Evolutionary conservation across 768 basidiomycete genomes (phyloP).

Genomic region (Suillus cothurnatus): DNA sequence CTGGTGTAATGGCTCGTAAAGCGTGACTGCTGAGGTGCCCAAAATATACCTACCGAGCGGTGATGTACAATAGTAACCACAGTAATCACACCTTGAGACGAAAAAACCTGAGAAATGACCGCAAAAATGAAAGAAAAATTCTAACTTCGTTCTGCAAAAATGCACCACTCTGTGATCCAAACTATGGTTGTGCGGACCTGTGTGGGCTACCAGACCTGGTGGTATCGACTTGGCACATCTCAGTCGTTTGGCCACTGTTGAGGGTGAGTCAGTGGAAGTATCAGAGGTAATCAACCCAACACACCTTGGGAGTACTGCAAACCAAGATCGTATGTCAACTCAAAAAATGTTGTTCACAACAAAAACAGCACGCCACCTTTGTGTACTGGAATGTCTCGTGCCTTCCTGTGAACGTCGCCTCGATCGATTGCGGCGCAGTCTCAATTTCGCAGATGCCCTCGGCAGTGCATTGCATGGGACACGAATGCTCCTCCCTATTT

Average conservation of each 20-base stretch:
- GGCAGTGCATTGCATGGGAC: conserved; percentile 42
- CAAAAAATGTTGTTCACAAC: neutral
- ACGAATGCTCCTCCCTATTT: conserved; percentile 54
- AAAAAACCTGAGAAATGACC: neutral
- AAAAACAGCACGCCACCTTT: conserved; percentile 41
- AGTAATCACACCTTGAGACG: conserved; percentile 47
- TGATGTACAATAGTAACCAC: conserved; percentile 60
- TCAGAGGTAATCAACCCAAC: neutral
- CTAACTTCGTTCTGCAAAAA: conserved; percentile 53
- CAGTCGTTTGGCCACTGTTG: conserved; percentile 49
- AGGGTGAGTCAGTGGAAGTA: neutral
- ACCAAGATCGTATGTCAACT: neutral
- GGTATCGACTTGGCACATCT: conserved; percentile 51
- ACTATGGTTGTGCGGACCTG: conserved; percentile 52
- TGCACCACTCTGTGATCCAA: conserved; percentile 49
- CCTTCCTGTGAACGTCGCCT: conserved; percentile 60
- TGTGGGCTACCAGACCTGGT: conserved; percentile 43
- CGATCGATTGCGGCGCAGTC: conserved; percentile 57
- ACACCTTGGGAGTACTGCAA: conserved; percentile 56
- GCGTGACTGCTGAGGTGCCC: neutral
- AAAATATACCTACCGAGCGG: conserved; percentile 46
- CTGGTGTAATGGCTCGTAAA: conserved; percentile 29
- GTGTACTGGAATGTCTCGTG: conserved; percentile 68
- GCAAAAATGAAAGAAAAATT: neutral
- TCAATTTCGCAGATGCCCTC: conserved; percentile 61